Evolutionary conservation across 1,284 basidiomycete species (phyloP).

Genomic region (Cryptococcus sp.): DNA sequence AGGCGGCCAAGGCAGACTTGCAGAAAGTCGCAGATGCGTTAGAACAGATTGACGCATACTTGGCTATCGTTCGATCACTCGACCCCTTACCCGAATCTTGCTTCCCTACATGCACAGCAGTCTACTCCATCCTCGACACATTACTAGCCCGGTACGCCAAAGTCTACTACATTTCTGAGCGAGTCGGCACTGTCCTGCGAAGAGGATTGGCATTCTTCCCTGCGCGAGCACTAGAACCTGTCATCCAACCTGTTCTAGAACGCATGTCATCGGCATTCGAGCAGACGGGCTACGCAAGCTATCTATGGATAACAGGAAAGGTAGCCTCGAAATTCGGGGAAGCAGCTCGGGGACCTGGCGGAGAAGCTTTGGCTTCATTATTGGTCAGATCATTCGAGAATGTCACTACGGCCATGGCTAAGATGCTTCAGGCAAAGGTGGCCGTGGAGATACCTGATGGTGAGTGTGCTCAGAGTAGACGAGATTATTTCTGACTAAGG

Average conservation of each 20-base stretch:
- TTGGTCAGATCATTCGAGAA: constrained; percentile 71
- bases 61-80: constrained; percentile 75
- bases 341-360: constrained; percentile 55
- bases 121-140: constrained; percentile 79
- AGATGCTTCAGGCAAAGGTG: constrained; percentile 65
- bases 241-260: constrained; percentile 70
- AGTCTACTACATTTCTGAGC: constrained; percentile 78
- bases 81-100: constrained; percentile 79
- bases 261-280: constrained; percentile 80
- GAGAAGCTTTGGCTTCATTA: constrained; percentile 48
- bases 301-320: constrained; percentile 93
- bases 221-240: constrained; percentile 64
- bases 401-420: constrained; percentile 68
- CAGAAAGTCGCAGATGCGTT: constrained; percentile 74
- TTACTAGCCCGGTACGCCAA: constrained; percentile 80
- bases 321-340: constrained; percentile 71
- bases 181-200: constrained; percentile 81
- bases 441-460: constrained; percentile 79
- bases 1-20: constrained; percentile 62
- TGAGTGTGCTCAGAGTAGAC: constrained; percentile 50
- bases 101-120: constrained; percentile 72
- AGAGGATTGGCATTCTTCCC: constrained; percentile 80
- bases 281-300: constrained; percentile 78
- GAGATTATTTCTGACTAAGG: not conserved
- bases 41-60: constrained; percentile 86